Evolutionary conservation across 495 filamentous ascomycete genomes (phyloP), one percentile per base, ranked within the genome.

Genomic region (Aspergillus incahuasiensis): DNA sequence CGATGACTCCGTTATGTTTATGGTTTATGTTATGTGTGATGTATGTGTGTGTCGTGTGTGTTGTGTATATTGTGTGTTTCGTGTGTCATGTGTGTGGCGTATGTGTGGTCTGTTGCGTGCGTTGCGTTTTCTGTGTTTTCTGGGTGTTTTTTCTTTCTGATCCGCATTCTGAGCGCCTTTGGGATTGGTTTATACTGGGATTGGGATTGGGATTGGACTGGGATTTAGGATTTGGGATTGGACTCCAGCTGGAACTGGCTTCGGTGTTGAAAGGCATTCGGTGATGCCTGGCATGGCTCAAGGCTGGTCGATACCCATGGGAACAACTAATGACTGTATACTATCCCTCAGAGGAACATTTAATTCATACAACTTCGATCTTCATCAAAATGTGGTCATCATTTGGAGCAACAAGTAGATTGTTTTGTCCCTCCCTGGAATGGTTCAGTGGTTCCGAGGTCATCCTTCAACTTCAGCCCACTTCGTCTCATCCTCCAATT

Each of bases 1-100:
- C 57, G 54, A 70, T 64, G 63, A 68, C 56, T 57, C 54, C 63
- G 62, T 73, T 62, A 61, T 65, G 55, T 66, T 50, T 75, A 63
- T 60, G 66, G 52, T 75, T n/a, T 61, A 66, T 54, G 70, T 61
- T 58, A 46, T 65, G 48, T 65, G 63, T 69, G 57, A 56, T 57
- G 49, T 65, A 46, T 57, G 18, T 40, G 21, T 22, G 22, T 25
- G 21, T 46, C 4, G 5, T 28, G 21, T 56, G 44, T 65, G 54
- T 61, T 52, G 19, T 63, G 61, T 63, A 59, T 70, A 35, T 57
- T 62, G 55, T 50, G 54, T 70, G 45, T 57, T 52, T 41, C 41
- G 18, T 42, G 38, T 47, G 58, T 40, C 52, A 53, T 61, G 54
- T 63, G 43, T 46, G 43, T 21, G 22, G 43, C 30, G 58, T 35